Conservation (phyloP, 805 yeast species). For the Wickerhamiella bombiphila region DNA sequence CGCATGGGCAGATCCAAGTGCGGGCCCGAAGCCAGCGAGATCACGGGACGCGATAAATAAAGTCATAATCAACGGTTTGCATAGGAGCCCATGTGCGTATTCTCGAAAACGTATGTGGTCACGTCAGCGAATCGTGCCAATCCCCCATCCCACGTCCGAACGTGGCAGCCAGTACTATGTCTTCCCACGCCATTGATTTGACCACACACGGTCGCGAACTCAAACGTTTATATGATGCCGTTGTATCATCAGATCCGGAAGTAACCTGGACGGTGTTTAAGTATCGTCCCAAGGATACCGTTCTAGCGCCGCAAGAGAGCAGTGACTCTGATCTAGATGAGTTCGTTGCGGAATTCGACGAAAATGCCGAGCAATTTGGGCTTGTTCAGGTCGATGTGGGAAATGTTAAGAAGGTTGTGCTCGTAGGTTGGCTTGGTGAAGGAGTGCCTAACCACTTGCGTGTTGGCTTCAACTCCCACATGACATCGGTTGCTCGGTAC, state of each 20-base stretch:
- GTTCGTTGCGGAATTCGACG: constrained; percentile 69
- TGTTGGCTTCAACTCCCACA: constrained; percentile 31
- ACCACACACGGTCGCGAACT: constrained; percentile 62
- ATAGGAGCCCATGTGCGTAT: too few species aligned
- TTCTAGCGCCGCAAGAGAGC: constrained; percentile 26
- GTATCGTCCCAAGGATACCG: constrained; percentile 42
- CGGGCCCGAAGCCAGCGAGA: too few species aligned
- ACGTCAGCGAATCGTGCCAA: background rate
- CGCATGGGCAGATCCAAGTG: too few species aligned
- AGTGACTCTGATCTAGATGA: constrained; percentile 62
- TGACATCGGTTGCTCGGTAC: constrained; percentile 26
- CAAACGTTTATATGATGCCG: constrained; percentile 58
- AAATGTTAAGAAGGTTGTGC: constrained; percentile 71
- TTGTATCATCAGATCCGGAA: constrained; percentile 61
- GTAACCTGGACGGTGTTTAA: constrained; percentile 69
- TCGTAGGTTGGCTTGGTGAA: constrained; percentile 91
- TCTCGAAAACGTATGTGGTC: background rate
- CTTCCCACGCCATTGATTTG: constrained; percentile 32
- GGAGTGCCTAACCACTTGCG: constrained; percentile 53
- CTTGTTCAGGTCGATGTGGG: constrained; percentile 76
- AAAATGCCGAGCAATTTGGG: constrained; percentile 82
- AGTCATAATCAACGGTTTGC: too few species aligned
- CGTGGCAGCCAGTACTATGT: too few species aligned
- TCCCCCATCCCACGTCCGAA: background rate
- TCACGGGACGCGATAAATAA: too few species aligned